Conservation (phyloP, 164 flowering plant genomes). For the Annona cherimola region DNA sequence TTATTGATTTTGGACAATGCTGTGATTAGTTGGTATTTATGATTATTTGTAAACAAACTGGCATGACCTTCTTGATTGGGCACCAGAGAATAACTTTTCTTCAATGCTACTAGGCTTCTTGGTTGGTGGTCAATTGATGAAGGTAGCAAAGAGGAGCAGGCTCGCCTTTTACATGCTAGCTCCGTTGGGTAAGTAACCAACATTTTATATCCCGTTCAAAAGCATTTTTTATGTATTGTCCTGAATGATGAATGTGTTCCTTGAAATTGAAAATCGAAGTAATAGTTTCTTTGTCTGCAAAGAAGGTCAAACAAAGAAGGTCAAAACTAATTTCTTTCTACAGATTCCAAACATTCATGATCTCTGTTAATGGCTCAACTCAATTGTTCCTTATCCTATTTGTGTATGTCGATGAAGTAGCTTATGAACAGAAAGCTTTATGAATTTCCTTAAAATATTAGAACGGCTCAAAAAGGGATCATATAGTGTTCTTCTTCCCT, state of each 20-base stretch:
- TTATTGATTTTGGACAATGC: neutral
- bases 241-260: neutral
- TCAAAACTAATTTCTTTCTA: too few species aligned
- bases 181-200: slow-evolving; percentile 49
- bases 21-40: neutral
- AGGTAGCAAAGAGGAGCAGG: slow-evolving; percentile 83
- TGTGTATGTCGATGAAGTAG: too few species aligned
- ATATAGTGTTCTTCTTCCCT: too few species aligned
- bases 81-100: neutral
- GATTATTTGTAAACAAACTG: neutral
- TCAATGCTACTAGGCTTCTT: slow-evolving; percentile 44
- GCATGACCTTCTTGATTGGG: neutral
- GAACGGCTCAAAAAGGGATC: too few species aligned
- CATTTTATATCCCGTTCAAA: neutral
- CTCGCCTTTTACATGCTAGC: slow-evolving; percentile 51
- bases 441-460: too few species aligned
- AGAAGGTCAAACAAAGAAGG: too few species aligned
- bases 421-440: too few species aligned
- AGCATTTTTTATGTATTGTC: neutral
- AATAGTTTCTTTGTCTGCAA: too few species aligned
- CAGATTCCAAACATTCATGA: too few species aligned
- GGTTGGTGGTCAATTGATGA: slow-evolving; percentile 99
- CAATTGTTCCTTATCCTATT: too few species aligned
- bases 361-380: too few species aligned
- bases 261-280: neutral